A percentile compares a stretch with the other conserved stretches of the same genome.
These are phyloP conservation scores for Phellopilus nigrolimitatus DNA, from an alignment of 1,284 basidiomycete species.

Conservation along the genomic window DNA sequence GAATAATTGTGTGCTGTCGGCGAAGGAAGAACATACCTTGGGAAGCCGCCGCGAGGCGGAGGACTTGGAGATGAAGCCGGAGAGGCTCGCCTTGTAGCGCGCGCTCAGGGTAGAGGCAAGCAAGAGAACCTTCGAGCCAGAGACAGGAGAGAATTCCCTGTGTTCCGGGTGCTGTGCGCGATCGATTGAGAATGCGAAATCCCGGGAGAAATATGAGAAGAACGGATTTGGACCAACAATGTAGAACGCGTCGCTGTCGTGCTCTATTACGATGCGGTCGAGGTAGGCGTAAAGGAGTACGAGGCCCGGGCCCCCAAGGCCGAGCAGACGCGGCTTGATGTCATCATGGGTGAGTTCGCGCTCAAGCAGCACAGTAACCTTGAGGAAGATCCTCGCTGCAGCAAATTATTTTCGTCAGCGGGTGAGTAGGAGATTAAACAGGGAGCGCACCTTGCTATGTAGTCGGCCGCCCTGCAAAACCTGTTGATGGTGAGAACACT, in stretches of 20 bases:
- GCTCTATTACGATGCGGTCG: constrained; percentile 68
- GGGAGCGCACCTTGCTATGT: no score
- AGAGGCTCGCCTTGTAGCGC: constrained; percentile 58
- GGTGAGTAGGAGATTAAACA: no score
- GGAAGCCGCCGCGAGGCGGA: constrained; percentile 64
- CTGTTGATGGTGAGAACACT: no score
- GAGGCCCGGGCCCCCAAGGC: constrained; percentile 77
- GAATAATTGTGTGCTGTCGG: no score
- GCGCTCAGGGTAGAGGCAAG: constrained; percentile 71
- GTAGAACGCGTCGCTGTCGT: constrained; percentile 56
- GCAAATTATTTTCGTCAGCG: no score
- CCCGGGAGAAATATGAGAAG: constrained; percentile 13
- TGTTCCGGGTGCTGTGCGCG: constrained; percentile 64
- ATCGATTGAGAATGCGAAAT: not conserved
- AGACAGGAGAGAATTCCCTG: constrained; percentile 77
- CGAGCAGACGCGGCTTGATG: no score
- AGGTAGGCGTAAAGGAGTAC: constrained; percentile 76
- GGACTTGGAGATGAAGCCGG: constrained; percentile 61
- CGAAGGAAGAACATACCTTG: constrained; percentile 37
- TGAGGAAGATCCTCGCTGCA: no score
- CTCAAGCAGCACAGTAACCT: no score
- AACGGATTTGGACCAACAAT: constrained; percentile 66
- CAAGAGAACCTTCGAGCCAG: constrained; percentile 78
- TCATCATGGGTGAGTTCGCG: no score
- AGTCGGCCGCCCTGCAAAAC: no score